These are phyloP conservation scores for Coccomyxa sp. DNA, from an alignment of 139 green algal species.

Conservation along the genomic window DNA sequence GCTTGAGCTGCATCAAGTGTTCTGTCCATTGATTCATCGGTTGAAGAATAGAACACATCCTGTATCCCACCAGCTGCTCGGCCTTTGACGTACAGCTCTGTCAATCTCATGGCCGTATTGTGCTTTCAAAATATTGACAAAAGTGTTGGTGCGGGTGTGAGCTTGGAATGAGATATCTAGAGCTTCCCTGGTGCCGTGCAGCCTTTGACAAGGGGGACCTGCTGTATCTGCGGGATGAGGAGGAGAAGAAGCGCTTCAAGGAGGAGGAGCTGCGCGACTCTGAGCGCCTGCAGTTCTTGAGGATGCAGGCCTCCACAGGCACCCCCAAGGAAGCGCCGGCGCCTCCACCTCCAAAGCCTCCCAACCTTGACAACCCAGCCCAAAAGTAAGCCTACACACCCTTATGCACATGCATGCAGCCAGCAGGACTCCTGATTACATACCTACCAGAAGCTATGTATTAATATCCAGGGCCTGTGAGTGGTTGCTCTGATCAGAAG, in stretches of 20 bases:
- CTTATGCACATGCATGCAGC: background rate
- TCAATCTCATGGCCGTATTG: background rate
- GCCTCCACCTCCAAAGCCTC: background rate
- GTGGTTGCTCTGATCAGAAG: background rate
- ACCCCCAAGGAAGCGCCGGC: background rate
- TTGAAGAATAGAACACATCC: background rate
- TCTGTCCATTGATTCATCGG: background rate
- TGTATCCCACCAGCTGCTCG: slow-evolving; percentile 5
- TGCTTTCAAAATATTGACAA: background rate
- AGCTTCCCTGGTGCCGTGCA: too few relatives aligned
- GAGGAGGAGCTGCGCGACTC: slow-evolving; percentile 40
- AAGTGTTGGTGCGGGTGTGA: background rate
- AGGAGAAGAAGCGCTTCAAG: slow-evolving; percentile 37
- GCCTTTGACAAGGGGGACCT: slow-evolving; percentile 60
- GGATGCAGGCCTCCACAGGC: background rate
- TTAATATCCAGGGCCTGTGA: background rate
- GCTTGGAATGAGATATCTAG: too few relatives aligned
- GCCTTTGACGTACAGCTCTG: too few relatives aligned
- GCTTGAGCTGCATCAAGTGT: too few relatives aligned
- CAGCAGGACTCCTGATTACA: background rate
- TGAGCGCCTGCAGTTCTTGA: slow-evolving; percentile 14
- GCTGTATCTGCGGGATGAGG: slow-evolving; percentile 48
- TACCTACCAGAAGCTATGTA: background rate
- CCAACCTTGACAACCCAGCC: background rate
- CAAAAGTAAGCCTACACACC: background rate